These are phyloP conservation scores for Neofusicoccum umdonicola DNA, from an alignment of 2,329 filamentous ascomycete genomes.

Conservation along the genomic window DNA sequence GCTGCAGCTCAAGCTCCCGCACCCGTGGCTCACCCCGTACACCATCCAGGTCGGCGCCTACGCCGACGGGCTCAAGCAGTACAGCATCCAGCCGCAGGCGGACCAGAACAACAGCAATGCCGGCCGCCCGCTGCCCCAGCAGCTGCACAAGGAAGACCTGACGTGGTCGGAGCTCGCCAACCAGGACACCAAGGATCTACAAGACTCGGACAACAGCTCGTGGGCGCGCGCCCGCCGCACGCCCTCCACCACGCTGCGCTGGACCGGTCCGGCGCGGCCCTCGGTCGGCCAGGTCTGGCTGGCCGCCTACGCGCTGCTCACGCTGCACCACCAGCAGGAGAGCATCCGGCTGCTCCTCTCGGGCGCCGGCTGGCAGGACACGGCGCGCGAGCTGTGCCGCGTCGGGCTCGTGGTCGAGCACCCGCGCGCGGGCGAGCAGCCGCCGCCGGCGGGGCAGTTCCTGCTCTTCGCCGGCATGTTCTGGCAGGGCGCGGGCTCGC, in stretches of 20 bases:
- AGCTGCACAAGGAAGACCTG: constrained; percentile 29
- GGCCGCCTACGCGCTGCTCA: constrained; percentile 46
- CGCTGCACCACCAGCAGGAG: constrained; percentile 45
- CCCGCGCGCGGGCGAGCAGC: constrained; percentile 32
- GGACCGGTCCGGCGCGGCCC: constrained; percentile 35
- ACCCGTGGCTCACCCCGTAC: constrained; percentile 38
- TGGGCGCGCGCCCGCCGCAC: constrained; percentile 48
- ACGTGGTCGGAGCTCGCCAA: constrained; percentile 24
- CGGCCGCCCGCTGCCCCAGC: constrained; percentile 27
- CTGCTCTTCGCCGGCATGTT: constrained; percentile 51
- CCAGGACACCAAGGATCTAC: constrained; percentile 25
- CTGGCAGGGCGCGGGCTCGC: constrained; percentile 46
- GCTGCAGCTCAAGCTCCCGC: constrained; percentile 22
- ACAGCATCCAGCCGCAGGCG: neutral
- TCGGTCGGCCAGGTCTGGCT: constrained; percentile 49
- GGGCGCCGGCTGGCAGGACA: constrained; percentile 39
- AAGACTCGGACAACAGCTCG: constrained; percentile 35
- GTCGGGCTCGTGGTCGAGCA: constrained; percentile 36
- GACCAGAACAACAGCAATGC: neutral
- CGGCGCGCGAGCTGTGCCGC: constrained; percentile 36
- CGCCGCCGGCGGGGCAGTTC: constrained; percentile 41
- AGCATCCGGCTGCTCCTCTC: constrained; percentile 44
- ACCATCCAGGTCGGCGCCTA: neutral
- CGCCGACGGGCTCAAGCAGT: neutral
- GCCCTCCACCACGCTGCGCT: constrained; percentile 43